phyloP scores from a whole-genome alignment of 140 eudicot genomes.

The Anethum foeniculum region DNA sequence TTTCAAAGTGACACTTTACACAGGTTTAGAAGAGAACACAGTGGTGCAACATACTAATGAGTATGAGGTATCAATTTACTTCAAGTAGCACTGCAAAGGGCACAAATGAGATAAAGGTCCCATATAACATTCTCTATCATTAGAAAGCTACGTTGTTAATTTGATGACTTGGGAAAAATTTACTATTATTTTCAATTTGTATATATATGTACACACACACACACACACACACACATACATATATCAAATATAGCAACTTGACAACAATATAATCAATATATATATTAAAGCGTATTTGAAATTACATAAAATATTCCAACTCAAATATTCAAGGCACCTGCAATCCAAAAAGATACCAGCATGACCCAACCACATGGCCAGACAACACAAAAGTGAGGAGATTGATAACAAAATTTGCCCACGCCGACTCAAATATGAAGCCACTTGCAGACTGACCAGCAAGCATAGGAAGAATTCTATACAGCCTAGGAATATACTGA shows the following conservation, averaged over 20 bases:
- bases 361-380: conserved; percentile 83
- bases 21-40: neutral
- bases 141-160: neutral
- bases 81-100: neutral
- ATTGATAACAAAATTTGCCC: conserved; percentile 81
- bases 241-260: neutral
- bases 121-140: neutral
- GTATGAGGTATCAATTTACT: neutral
- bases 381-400: conserved; percentile 64
- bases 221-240: no score
- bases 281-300: neutral
- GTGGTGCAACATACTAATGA: neutral
- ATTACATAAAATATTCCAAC: neutral
- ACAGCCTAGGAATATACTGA: conserved; percentile 72
- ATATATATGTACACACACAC: no score
- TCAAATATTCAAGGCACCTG: conserved; percentile 35
- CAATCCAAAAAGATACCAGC: conserved; percentile 86
- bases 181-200: neutral
- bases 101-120: neutral
- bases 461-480: conserved; percentile 64
- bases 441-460: conserved; percentile 71
- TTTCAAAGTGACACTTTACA: neutral
- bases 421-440: conserved; percentile 70
- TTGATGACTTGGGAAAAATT: neutral
- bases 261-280: neutral